These are phyloP conservation scores for Podaxis sp. DNA, from an alignment of 768 basidiomycete genomes.

Conservation along the genomic window DNA sequence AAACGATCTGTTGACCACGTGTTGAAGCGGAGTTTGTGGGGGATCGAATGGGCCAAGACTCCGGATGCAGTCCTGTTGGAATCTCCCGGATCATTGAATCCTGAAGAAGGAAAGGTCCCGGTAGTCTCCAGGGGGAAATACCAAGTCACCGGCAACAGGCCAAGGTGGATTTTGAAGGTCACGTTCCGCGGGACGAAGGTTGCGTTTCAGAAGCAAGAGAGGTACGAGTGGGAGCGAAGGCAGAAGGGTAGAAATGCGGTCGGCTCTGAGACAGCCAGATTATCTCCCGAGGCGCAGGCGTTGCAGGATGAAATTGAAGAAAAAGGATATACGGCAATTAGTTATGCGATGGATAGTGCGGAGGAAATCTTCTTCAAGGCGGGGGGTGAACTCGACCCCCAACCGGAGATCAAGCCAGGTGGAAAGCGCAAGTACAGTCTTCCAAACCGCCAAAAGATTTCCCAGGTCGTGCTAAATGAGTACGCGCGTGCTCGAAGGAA, in stretches of 20 bases:
- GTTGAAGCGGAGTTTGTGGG: neutral
- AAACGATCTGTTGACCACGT: neutral
- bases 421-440: conserved; percentile 3
- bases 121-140: neutral
- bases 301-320: neutral
- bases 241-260: neutral
- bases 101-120: neutral
- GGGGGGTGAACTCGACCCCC: neutral
- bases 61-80: conserved; percentile 8
- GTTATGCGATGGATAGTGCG: conserved; percentile 7
- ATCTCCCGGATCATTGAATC: neutral
- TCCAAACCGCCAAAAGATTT: neutral
- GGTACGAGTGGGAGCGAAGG: neutral
- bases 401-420: neutral
- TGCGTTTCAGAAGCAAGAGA: neutral
- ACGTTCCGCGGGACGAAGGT: neutral
- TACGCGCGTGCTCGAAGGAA: neutral
- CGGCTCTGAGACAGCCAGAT: neutral
- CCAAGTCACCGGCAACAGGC: conserved; percentile 1
- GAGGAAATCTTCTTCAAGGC: neutral
- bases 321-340: conserved; percentile 3
- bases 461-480: neutral
- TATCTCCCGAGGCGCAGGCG: neutral
- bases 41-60: conserved; percentile 4
- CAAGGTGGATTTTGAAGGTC: conserved; percentile 5